A percentile compares a stretch with the other conserved stretches of the same genome.
These are phyloP conservation scores for Aspergillus sp. DNA, from an alignment of 2,329 filamentous ascomycete genomes.

Conservation along the genomic window DNA sequence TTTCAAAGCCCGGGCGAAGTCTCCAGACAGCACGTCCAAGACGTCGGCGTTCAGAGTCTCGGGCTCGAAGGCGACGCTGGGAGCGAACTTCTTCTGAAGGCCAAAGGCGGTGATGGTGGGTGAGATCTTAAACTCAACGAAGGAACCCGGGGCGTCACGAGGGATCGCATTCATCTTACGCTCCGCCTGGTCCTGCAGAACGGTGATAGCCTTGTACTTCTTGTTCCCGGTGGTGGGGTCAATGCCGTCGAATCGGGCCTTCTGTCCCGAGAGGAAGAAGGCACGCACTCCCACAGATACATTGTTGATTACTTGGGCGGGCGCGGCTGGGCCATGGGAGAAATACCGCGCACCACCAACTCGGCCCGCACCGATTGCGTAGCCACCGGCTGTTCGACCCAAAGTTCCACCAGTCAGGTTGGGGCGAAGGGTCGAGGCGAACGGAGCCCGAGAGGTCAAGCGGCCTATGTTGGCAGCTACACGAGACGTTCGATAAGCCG, in stretches of 20 bases:
- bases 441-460: constrained; percentile 75
- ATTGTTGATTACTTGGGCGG: constrained; percentile 89
- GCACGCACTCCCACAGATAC: constrained; percentile 91
- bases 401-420: constrained; percentile 88
- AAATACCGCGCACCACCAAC: constrained; percentile 79
- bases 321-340: constrained; percentile 79
- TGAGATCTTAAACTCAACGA: constrained; percentile 82
- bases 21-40: constrained; percentile 77
- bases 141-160: constrained; percentile 66
- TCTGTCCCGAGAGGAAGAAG: constrained; percentile 88
- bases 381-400: constrained; percentile 85
- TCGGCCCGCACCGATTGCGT: constrained; percentile 68
- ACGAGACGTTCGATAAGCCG: constrained; percentile 56
- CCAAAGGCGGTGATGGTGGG: constrained; percentile 86
- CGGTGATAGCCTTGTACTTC: constrained; percentile 74
- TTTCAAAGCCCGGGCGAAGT: constrained; percentile 83
- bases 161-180: constrained; percentile 62
- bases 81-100: constrained; percentile 28
- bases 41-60: constrained; percentile 78
- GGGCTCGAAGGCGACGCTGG: constrained; percentile 36
- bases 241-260: constrained; percentile 79
- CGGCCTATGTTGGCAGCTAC: constrained; percentile 58
- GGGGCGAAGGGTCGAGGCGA: constrained; percentile 82
- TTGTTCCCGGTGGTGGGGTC: constrained; percentile 68
- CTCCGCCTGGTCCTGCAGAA: constrained; percentile 69